These are phyloP conservation scores for Suillus luteus DNA, from an alignment of 768 basidiomycete genomes.

Conservation along the genomic window DNA sequence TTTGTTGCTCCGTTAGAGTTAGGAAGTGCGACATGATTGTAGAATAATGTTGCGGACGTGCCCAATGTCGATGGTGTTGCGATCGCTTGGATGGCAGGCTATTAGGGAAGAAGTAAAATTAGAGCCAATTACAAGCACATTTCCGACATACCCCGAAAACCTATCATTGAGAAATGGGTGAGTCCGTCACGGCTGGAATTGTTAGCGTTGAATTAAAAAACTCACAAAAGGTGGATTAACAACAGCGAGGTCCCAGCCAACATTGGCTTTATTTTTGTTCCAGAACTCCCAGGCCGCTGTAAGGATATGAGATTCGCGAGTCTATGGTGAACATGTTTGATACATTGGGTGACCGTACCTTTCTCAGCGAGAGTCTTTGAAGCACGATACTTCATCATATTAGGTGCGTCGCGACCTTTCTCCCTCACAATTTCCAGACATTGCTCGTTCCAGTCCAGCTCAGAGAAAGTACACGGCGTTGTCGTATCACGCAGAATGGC, in stretches of 20 bases:
- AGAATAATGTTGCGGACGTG: conserved; percentile 39
- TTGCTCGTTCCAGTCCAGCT: conserved; percentile 63
- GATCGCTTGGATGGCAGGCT: conserved; percentile 49
- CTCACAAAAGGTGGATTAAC: conserved; percentile 44
- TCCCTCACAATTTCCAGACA: conserved; percentile 41
- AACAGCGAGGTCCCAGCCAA: conserved; percentile 41
- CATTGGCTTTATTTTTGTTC: conserved; percentile 34
- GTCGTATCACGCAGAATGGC: conserved; percentile 40
- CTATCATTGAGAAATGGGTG: conserved; percentile 10
- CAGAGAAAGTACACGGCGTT: conserved; percentile 37
- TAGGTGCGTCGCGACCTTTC: conserved; percentile 46
- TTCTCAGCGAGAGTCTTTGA: conserved; percentile 69
- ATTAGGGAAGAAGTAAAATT: neutral
- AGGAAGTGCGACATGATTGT: conserved; percentile 33
- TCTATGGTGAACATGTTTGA: neutral
- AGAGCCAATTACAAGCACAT: neutral
- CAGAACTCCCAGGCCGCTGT: conserved; percentile 53
- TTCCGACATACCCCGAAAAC: conserved; percentile 31
- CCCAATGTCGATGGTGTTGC: conserved; percentile 38
- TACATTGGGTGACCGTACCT: conserved; percentile 32
- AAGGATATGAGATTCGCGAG: neutral
- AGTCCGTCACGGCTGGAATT: neutral
- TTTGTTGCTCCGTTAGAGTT: conserved; percentile 26
- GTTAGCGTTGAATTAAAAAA: neutral
- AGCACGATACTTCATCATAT: conserved; percentile 50